phyloP scores from a whole-genome alignment of 257 asterid species.

The Lycium barbarum region DNA sequence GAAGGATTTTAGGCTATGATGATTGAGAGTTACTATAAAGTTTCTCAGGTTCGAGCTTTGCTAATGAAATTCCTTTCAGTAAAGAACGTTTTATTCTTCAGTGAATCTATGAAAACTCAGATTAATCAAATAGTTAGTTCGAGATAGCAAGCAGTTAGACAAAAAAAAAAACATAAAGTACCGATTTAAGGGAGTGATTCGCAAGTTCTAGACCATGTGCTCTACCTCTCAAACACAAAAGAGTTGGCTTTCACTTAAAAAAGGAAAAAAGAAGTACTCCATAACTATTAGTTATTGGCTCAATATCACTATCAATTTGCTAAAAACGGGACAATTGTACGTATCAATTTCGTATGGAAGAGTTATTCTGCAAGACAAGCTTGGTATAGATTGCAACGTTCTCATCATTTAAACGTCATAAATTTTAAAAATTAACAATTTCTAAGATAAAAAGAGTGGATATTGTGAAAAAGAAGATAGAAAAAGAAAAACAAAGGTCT shows the following conservation, averaged over 20 bases:
- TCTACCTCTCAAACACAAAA: not conserved
- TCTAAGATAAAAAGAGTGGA: not conserved
- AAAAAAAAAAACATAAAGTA: no score
- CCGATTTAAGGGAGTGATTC: no score
- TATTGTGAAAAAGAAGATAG: conserved; percentile 1
- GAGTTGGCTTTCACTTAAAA: not conserved
- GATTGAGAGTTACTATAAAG: no score
- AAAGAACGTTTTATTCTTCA: no score
- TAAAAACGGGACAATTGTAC: not conserved
- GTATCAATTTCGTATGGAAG: not conserved
- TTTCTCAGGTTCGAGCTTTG: no score
- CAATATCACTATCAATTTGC: conserved; percentile 7
- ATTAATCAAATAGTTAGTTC: no score
- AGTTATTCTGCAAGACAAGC: not conserved
- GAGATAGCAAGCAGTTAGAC: no score
- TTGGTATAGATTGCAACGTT: not conserved
- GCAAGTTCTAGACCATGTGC: not conserved
- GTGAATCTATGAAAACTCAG: no score
- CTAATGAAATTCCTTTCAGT: no score
- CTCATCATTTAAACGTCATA: conserved; percentile 5
- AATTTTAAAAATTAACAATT: not conserved
- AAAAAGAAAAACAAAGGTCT: not conserved
- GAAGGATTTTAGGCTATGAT: no score
- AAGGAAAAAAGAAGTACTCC: no score
- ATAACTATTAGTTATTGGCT: not conserved